These are phyloP conservation scores for Carpinus fangiana DNA, from an alignment of 306 rosid genomes.

Conservation along the genomic window DNA sequence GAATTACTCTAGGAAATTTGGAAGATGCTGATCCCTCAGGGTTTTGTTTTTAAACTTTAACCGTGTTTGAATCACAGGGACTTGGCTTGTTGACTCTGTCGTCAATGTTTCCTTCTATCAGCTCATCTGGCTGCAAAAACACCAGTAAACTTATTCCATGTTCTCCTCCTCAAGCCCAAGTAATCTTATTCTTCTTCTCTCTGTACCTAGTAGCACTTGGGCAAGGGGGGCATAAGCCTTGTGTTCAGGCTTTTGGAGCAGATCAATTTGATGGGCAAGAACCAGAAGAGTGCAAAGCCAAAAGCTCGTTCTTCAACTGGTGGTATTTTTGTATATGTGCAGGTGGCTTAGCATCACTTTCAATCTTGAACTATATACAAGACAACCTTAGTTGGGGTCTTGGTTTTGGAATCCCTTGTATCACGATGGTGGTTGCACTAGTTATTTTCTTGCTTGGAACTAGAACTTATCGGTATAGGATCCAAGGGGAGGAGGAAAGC, in stretches of 20 bases:
- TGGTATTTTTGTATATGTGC: conserved; percentile 60
- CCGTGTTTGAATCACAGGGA: conserved; percentile 40
- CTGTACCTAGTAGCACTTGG: conserved; percentile 64
- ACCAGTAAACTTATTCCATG: conserved; percentile 18
- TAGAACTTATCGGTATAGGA: conserved; percentile 44
- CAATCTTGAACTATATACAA: conserved; percentile 45
- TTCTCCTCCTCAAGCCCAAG: conserved; percentile 41
- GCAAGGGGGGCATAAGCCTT: conserved; percentile 81
- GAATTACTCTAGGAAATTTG: not conserved
- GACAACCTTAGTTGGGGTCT: conserved; percentile 62
- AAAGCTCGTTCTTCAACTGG: conserved; percentile 88
- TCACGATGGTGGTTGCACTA: conserved; percentile 46
- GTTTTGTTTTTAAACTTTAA: not conserved
- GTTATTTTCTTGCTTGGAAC: conserved; percentile 62
- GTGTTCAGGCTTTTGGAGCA: conserved; percentile 82
- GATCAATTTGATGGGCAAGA: conserved; percentile 69
- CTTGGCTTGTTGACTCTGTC: conserved; percentile 59
- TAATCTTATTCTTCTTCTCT: conserved; percentile 55
- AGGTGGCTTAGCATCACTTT: conserved; percentile 37
- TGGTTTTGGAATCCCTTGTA: conserved; percentile 67
- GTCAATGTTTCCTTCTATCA: conserved; percentile 45
- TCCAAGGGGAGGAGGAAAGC: conserved; percentile 28
- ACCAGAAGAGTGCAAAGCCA: conserved; percentile 58
- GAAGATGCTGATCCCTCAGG: not conserved
- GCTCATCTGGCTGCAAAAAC: conserved; percentile 30